A percentile compares a stretch with the other conserved stretches of the same genome.
Evolutionary conservation across 345 rosid species (phyloP).

Genomic region (Lepidium didymum): DNA sequence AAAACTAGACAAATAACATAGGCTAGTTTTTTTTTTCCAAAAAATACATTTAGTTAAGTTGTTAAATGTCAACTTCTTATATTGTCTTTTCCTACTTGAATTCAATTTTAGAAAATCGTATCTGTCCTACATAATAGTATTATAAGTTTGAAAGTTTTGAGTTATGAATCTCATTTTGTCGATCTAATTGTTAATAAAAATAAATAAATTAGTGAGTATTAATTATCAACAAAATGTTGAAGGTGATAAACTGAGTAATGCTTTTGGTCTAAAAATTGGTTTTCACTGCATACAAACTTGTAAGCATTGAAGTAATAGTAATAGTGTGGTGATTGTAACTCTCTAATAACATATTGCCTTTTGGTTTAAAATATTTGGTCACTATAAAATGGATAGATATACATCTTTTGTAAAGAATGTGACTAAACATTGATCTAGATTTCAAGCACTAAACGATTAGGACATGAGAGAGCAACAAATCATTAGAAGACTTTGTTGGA

Average conservation of each 20-base stretch:
- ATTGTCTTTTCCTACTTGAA: too few species aligned
- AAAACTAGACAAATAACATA: too few species aligned
- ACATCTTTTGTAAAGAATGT: slow-evolving; percentile 11
- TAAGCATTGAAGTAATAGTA: not conserved
- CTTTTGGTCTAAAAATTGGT: not conserved
- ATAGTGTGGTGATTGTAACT: not conserved
- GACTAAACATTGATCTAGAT: slow-evolving; percentile 9
- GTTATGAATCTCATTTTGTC: too few species aligned
- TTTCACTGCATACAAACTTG: not conserved
- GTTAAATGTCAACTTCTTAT: too few species aligned
- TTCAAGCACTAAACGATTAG: not conserved
- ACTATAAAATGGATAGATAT: not conserved
- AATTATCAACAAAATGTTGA: not conserved
- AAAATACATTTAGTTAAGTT: too few species aligned
- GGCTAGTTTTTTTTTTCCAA: too few species aligned
- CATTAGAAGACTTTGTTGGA: not conserved
- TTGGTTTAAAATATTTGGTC: not conserved
- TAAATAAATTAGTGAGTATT: too few species aligned
- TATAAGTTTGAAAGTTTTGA: too few species aligned
- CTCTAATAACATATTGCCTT: not conserved
- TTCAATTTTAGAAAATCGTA: too few species aligned
- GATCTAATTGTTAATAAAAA: too few species aligned
- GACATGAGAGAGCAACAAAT: slow-evolving; percentile 13
- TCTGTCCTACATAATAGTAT: too few species aligned
- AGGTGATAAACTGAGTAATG: not conserved